Percentiles rank a stretch among this genome's conserved stretches.
These are phyloP conservation scores for Cryptococcus maquisensis DNA, from an alignment of 1,284 basidiomycete species.

Conservation along the genomic window DNA sequence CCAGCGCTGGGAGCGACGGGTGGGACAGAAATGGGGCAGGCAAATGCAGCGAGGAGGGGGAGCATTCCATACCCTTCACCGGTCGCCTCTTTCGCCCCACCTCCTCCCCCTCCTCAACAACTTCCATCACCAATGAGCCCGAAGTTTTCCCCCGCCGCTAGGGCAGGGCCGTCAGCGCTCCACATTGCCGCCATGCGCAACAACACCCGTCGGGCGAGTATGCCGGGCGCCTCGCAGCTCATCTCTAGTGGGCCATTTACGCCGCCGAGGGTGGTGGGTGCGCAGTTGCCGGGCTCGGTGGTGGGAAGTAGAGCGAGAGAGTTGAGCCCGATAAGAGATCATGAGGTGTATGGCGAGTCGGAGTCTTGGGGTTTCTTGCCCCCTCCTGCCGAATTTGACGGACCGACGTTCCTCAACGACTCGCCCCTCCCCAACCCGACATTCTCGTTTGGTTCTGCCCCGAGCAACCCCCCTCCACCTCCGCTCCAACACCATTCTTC, in stretches of 20 bases:
- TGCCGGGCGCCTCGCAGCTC: constrained; percentile 38
- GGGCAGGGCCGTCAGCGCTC: constrained; percentile 29
- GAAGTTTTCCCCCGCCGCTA: constrained; percentile 29
- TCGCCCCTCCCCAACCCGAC: constrained; percentile 37
- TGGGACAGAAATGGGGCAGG: constrained; percentile 19
- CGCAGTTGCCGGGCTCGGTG: constrained; percentile 11
- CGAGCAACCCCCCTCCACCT: not conserved
- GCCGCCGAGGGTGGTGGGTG: constrained; percentile 33
- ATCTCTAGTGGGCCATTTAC: constrained; percentile 41
- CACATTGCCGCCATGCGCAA: constrained; percentile 42
- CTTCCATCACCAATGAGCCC: constrained; percentile 13
- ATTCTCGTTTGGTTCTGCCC: constrained; percentile 38
- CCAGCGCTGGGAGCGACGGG: not conserved
- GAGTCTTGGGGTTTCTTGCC: constrained; percentile 9
- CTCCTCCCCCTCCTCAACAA: not conserved
- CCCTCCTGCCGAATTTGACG: constrained; percentile 13
- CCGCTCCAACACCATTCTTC: not conserved
- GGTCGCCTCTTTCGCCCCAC: constrained; percentile 3
- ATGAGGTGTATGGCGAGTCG: constrained; percentile 15
- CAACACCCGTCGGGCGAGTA: constrained; percentile 36
- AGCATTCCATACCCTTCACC: constrained; percentile 43
- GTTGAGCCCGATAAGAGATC: constrained; percentile 38
- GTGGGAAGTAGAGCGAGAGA: constrained; percentile 15
- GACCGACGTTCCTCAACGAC: constrained; percentile 26
- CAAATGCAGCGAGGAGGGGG: constrained; percentile 29